Conservation (phyloP, 2,329 filamentous ascomycete species). For the Tympanopsis confertula region DNA sequence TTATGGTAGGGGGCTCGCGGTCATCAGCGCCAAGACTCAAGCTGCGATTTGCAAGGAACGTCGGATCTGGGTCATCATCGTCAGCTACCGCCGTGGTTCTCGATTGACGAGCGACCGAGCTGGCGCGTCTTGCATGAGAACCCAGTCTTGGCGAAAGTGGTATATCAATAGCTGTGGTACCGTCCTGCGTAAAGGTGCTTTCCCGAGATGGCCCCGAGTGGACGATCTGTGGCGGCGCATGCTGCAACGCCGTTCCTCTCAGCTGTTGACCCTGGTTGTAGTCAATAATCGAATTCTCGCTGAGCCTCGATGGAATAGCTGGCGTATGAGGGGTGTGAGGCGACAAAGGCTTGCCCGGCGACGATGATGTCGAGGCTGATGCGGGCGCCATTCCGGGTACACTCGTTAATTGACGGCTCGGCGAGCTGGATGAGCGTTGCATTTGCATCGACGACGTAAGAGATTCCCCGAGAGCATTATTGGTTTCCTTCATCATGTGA, state of each 20-base stretch:
- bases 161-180: constrained; percentile 60
- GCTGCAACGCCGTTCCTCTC: constrained; percentile 2
- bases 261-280: constrained; percentile 30
- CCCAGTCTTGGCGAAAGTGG: constrained; percentile 56
- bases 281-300: constrained; percentile 75
- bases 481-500: constrained; percentile 78
- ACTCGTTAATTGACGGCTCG: constrained; percentile 45
- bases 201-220: constrained; percentile 10
- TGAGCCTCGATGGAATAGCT: constrained; percentile 84
- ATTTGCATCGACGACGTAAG: constrained; percentile 83
- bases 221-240: constrained; percentile 13
- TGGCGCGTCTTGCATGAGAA: constrained; percentile 48
- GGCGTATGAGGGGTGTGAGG: constrained; percentile 88
- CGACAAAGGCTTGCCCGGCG: constrained; percentile 79
- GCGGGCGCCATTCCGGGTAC: constrained; percentile 62
- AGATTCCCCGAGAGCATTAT: constrained; percentile 79
- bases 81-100: constrained; percentile 37
- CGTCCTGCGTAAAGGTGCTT: constrained; percentile 30
- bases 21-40: constrained; percentile 58
- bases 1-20: constrained; percentile 52
- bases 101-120: constrained; percentile 56
- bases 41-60: constrained; percentile 51
- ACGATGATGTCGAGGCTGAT: constrained; percentile 74
- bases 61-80: constrained; percentile 48
- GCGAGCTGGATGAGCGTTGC: constrained; percentile 70